Evolutionary conservation across 306 rosid species (phyloP).

Genomic region (Vigna mungo): DNA sequence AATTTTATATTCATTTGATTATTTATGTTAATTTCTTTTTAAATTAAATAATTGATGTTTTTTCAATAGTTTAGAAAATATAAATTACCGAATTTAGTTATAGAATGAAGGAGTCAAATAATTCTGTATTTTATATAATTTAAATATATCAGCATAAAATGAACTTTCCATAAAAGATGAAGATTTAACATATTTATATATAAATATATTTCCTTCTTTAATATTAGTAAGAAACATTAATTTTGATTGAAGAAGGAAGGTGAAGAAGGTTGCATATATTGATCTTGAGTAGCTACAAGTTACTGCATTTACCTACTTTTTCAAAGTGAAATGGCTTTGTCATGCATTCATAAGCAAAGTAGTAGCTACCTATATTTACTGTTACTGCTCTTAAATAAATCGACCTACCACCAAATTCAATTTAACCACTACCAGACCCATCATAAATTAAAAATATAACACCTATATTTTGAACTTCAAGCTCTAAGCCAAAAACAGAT

Average conservation of each 20-base stretch:
- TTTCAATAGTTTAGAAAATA: too few relatives aligned
- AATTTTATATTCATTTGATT: too few relatives aligned
- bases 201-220: too few relatives aligned
- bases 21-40: too few relatives aligned
- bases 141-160: too few relatives aligned
- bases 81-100: too few relatives aligned
- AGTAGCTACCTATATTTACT: conserved; percentile 2
- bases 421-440: not conserved
- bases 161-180: too few relatives aligned
- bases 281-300: conserved; percentile 8
- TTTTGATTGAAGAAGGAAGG: conserved; percentile 31
- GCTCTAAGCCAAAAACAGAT: conserved; percentile 13
- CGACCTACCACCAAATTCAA: conserved; percentile 41
- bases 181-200: too few relatives aligned
- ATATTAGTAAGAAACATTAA: not conserved
- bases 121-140: too few relatives aligned
- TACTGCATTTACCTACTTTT: conserved; percentile 27
- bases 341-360: conserved; percentile 21
- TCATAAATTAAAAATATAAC: conserved; percentile 1
- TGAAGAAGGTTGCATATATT: not conserved
- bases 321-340: not conserved
- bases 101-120: too few relatives aligned
- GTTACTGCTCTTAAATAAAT: conserved; percentile 38
- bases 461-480: conserved; percentile 8
- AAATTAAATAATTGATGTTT: too few relatives aligned